A percentile compares a stretch with the other conserved stretches of the same genome.
These are phyloP conservation scores for Cardamine chenopodiifolia DNA, from an alignment of 345 rosid genomes.

Conservation along the genomic window DNA sequence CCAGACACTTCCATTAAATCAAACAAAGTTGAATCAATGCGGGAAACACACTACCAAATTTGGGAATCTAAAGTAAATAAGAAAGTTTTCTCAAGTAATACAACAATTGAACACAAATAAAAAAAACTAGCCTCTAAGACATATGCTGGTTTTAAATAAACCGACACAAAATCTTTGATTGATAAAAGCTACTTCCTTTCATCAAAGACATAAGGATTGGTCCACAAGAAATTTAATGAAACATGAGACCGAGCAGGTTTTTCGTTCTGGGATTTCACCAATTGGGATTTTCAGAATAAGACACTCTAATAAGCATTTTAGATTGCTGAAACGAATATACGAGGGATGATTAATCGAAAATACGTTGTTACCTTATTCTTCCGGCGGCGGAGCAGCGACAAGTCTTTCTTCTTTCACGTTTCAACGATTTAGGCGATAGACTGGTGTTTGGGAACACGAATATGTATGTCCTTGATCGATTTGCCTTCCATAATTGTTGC, in stretches of 20 bases:
- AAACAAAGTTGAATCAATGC: constrained; percentile 1
- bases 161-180: constrained; percentile 9
- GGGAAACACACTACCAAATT: background rate
- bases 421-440: constrained; percentile 22
- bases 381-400: constrained; percentile 26
- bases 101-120: background rate
- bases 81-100: constrained; percentile 14
- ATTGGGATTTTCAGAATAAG: background rate
- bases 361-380: constrained; percentile 27
- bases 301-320: background rate
- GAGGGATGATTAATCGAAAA: background rate
- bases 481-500: background rate
- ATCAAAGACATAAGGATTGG: background rate
- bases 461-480: background rate
- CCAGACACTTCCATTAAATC: background rate
- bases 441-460: constrained; percentile 29
- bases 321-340: background rate
- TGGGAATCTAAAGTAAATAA: background rate
- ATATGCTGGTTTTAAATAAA: background rate
- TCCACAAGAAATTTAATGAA: background rate
- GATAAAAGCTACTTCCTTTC: constrained; percentile 24
- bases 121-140: background rate
- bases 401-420: background rate
- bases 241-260: background rate
- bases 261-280: background rate